phyloP scores from a whole-genome alignment of 805 yeast species.

The Sugiyamaella boreocaroliniensis region DNA sequence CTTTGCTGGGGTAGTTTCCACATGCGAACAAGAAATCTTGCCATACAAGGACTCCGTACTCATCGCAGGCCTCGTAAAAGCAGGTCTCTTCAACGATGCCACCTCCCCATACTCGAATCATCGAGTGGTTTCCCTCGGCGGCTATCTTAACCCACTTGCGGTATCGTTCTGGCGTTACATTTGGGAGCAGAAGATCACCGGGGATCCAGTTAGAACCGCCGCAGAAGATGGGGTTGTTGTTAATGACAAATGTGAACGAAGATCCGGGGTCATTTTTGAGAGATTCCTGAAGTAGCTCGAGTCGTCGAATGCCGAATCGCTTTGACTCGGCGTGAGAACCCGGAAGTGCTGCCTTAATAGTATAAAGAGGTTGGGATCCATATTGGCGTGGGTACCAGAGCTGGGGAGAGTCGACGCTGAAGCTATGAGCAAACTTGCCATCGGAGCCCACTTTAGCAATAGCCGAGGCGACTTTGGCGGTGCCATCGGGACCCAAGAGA shows the following conservation, averaged over 20 bases:
- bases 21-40: constrained; percentile 53
- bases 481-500: background rate
- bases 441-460: background rate
- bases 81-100: constrained; percentile 39
- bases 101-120: constrained; percentile 46
- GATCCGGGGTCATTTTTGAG: constrained; percentile 30
- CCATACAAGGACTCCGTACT: constrained; percentile 42
- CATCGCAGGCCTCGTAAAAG: constrained; percentile 39
- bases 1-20: constrained; percentile 44
- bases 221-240: constrained; percentile 33
- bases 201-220: constrained; percentile 46
- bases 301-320: constrained; percentile 36
- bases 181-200: constrained; percentile 35
- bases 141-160: constrained; percentile 32
- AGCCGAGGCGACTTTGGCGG: background rate
- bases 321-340: constrained; percentile 3
- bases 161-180: constrained; percentile 31
- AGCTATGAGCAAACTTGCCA: background rate
- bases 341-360: constrained; percentile 11
- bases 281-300: constrained; percentile 37
- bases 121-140: constrained; percentile 36
- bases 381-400: constrained; percentile 39
- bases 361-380: constrained; percentile 35
- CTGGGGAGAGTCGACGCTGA: constrained; percentile 24
- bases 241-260: constrained; percentile 38